Conservation (phyloP, 2,329 filamentous ascomycete species). For the Talaromyces sp. region DNA sequence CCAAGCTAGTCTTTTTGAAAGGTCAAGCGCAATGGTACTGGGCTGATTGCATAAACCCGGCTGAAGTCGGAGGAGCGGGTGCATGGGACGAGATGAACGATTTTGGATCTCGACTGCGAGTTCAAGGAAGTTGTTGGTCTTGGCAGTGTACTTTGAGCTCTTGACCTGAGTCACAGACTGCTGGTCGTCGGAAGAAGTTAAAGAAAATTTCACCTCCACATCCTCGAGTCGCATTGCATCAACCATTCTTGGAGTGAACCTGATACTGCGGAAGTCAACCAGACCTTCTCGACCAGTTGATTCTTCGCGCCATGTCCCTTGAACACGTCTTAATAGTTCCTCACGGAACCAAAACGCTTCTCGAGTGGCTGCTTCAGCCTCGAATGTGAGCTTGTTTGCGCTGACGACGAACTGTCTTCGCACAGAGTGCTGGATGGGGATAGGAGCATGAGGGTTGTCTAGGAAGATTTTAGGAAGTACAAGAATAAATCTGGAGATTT, state of each 20-base stretch:
- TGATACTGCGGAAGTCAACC: slow-evolving; percentile 71
- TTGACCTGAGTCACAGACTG: slow-evolving; percentile 36
- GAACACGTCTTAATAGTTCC: slow-evolving; percentile 65
- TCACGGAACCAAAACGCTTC: slow-evolving; percentile 92
- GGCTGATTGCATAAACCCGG: slow-evolving; percentile 71
- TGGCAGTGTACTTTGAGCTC: slow-evolving; percentile 43
- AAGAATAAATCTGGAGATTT: slow-evolving; percentile 68
- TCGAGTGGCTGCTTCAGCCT: slow-evolving; percentile 68
- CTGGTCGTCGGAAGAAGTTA: slow-evolving; percentile 22
- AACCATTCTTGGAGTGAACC: slow-evolving; percentile 71
- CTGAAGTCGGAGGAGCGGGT: slow-evolving; percentile 68
- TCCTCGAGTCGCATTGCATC: slow-evolving; percentile 78
- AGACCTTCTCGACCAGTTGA: slow-evolving; percentile 57
- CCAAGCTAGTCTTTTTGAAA: slow-evolving; percentile 76
- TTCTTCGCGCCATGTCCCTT: slow-evolving; percentile 65
- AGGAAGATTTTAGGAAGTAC: slow-evolving; percentile 71
- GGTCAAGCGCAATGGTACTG: slow-evolving; percentile 67
- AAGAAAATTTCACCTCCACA: slow-evolving; percentile 56
- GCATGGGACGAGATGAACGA: slow-evolving; percentile 61
- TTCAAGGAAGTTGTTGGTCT: slow-evolving; percentile 61
- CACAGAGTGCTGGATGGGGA: slow-evolving; percentile 76
- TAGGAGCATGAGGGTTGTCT: slow-evolving; percentile 67
- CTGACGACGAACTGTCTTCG: slow-evolving; percentile 91
- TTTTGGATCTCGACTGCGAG: slow-evolving; percentile 70
- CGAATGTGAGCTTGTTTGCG: slow-evolving; percentile 69